These are phyloP conservation scores for Crithidia bombi DNA, from an alignment of 208 protist genomes.

Conservation along the genomic window DNA sequence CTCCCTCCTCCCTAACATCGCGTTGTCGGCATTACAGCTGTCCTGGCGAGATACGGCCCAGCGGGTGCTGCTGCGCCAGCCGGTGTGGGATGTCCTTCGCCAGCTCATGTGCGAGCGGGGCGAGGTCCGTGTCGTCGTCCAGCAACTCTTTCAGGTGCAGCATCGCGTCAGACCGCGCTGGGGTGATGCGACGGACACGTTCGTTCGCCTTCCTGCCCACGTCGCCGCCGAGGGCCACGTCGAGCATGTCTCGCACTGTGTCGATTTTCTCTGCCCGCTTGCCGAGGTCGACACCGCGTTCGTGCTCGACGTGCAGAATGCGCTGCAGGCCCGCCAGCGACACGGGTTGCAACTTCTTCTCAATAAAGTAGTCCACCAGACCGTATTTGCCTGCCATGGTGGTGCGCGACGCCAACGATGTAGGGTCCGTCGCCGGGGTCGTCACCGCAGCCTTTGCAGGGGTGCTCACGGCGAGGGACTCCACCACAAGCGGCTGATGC, in stretches of 20 bases:
- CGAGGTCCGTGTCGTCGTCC: constrained; percentile 87
- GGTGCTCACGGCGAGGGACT: not conserved
- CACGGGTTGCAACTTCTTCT: constrained; percentile 78
- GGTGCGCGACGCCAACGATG: constrained; percentile 10
- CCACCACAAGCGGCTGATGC: constrained; percentile 8
- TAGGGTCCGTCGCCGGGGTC: not conserved
- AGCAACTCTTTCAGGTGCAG: constrained; percentile 87
- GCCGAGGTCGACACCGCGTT: constrained; percentile 84
- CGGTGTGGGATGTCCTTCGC: constrained; percentile 68
- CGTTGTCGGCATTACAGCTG: constrained; percentile 45
- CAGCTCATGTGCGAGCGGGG: constrained; percentile 63
- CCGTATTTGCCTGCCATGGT: constrained; percentile 87
- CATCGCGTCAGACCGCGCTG: constrained; percentile 57
- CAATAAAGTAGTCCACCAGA: constrained; percentile 82
- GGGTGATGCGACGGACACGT: constrained; percentile 72
- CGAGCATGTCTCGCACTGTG: constrained; percentile 80
- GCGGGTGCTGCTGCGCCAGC: constrained; percentile 69
- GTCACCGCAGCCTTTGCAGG: not conserved
- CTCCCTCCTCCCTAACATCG: not conserved
- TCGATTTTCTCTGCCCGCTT: constrained; percentile 85
- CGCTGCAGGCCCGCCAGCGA: constrained; percentile 83
- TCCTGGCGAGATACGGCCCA: constrained; percentile 56
- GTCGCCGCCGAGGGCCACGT: constrained; percentile 81
- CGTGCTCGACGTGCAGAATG: constrained; percentile 79
- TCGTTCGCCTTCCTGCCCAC: constrained; percentile 74